Evolutionary conservation across 139 green algal species (phyloP), one percentile per base, ranked within the genome.

Genomic region (Auxenochlorella pyrenoidosa): DNA sequence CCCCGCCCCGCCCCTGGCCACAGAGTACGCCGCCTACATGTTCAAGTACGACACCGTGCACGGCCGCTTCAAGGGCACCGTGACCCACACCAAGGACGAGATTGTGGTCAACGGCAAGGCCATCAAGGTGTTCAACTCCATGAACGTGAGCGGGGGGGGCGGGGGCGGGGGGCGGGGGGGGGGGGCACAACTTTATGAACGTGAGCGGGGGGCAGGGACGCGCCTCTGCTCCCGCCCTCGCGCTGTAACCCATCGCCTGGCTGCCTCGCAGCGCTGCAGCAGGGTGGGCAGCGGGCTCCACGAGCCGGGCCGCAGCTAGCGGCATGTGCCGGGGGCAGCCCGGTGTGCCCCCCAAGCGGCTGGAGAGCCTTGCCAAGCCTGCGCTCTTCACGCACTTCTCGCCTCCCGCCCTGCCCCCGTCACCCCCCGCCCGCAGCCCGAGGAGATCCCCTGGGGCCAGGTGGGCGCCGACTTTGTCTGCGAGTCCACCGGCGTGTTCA

Each of bases 401-500:
- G 32, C 18, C 68, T 41, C 4, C 68, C n/a, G 4, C 5, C 16
- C 38, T n/a, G n/a, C 10, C 24, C 44, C 6, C 65, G 73, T 34
- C 40, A 1, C 47, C 21, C 65, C 40, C 44, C 5, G 2, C 15
- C 86, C 87, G 88, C 94, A 99, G 88, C 93, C 96, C n/a, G 84
- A 90, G 24, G 87, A 97, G 83, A 98, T 99, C 68, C 93, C 94
- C 34, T 99, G 97, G 97, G 95, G 88, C 10, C 77, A 92, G 2
- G 81, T 87, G 30, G 96, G 95, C 68, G 96, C 92, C 16, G 94
- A 98, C 70, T 95, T 95, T 78, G 95, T 99, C 10, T 93, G 98
- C 13, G 97, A 99, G 91, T 95, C 93, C 82, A 99, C 97, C 3
- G 97, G 97, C 85, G 96, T 98, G 2, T 99, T 98, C 93, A 99